phyloP scores from a whole-genome alignment of 495 filamentous ascomycete species.

The Xylaria acuta region DNA sequence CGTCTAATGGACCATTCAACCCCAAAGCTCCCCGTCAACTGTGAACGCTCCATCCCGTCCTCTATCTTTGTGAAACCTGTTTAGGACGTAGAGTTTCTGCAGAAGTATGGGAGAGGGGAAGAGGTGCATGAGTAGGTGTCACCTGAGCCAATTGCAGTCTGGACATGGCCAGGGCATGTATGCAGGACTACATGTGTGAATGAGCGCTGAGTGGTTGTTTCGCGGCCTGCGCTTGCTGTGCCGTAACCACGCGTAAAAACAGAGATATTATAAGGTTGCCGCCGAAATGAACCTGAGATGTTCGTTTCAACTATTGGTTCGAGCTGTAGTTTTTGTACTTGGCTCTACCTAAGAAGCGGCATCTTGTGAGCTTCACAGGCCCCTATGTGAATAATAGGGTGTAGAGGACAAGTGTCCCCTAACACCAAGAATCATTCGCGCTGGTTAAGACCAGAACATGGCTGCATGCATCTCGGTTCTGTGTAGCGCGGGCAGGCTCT shows the following conservation, averaged over 20 bases:
- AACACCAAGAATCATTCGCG: neutral
- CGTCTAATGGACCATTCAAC: conserved; percentile 24
- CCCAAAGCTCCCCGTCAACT: neutral
- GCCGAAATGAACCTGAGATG: neutral
- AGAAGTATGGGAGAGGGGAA: conserved; percentile 5
- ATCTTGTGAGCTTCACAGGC: neutral
- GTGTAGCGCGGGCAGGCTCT: neutral
- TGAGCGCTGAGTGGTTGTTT: conserved; percentile 6
- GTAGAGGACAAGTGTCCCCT: neutral
- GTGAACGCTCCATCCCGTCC: neutral
- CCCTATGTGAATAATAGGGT: neutral
- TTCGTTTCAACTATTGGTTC: neutral
- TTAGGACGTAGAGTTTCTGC: conserved; percentile 4
- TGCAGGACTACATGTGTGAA: conserved; percentile 14
- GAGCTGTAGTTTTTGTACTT: neutral
- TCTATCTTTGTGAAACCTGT: conserved; percentile 8
- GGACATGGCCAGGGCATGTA: neutral
- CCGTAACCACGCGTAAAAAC: conserved; percentile 17
- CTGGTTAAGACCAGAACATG: neutral
- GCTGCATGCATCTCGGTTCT: conserved; percentile 11
- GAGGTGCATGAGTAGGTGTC: conserved; percentile 9
- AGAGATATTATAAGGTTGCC: conserved; percentile 9
- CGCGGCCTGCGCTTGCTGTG: conserved; percentile 17
- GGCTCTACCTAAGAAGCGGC: neutral
- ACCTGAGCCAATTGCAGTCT: conserved; percentile 21